These are phyloP conservation scores for Diaporthe vaccinii DNA, from an alignment of 2,329 filamentous ascomycete species.

Conservation along the genomic window DNA sequence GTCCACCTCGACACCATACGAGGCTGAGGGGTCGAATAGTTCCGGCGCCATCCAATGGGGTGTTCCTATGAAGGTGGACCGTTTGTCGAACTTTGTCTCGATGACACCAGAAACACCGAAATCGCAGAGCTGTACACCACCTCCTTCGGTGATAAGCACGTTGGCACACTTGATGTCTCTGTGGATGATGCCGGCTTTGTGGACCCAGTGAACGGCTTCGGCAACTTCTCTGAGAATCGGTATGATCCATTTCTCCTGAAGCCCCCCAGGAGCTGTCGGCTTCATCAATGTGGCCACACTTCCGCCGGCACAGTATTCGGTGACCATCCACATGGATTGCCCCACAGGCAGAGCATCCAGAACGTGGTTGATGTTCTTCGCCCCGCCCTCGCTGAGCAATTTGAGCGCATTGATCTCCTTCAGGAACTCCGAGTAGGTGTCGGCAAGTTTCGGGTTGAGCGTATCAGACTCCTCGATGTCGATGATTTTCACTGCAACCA, in stretches of 20 bases:
- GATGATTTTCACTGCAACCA: conserved; percentile 86
- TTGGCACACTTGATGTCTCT: conserved; percentile 84
- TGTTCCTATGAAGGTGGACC: conserved; percentile 85
- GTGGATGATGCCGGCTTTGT: conserved; percentile 77
- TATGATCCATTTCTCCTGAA: conserved; percentile 80
- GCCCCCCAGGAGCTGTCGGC: conserved; percentile 73
- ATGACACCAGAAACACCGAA: conserved; percentile 87
- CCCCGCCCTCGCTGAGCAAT: conserved; percentile 79
- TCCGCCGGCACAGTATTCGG: conserved; percentile 87
- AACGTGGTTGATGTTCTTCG: conserved; percentile 84
- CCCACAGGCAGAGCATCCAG: conserved; percentile 84
- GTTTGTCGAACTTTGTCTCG: conserved; percentile 81
- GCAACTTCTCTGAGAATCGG: conserved; percentile 76
- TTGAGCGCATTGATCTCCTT: conserved; percentile 79
- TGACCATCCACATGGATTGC: conserved; percentile 88
- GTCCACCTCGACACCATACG: conserved; percentile 80
- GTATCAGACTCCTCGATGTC: conserved; percentile 85
- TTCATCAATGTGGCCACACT: conserved; percentile 82
- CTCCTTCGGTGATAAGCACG: conserved; percentile 82
- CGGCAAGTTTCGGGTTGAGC: conserved; percentile 73
- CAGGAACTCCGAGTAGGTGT: conserved; percentile 78
- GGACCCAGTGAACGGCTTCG: conserved; percentile 76
- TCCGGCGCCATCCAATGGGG: conserved; percentile 91
- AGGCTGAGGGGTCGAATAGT: conserved; percentile 73
- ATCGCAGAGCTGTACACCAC: conserved; percentile 84